phyloP scores from a whole-genome alignment of 2,329 filamentous ascomycete genomes.

The Plectosphaerella plurivora region DNA sequence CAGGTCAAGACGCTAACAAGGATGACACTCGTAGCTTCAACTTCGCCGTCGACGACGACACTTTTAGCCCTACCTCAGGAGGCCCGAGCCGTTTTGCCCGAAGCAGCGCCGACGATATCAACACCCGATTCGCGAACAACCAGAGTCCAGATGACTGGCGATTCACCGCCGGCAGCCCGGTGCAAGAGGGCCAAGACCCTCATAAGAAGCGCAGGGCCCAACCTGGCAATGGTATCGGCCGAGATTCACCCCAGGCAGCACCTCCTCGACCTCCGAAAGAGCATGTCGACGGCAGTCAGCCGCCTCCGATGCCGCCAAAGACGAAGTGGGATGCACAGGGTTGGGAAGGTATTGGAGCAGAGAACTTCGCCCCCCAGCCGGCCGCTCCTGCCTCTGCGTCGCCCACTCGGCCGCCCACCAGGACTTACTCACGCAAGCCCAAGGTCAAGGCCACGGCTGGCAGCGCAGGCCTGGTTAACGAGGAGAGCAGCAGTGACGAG shows the following conservation, averaged over 20 bases:
- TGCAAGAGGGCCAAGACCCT: slow-evolving; percentile 16
- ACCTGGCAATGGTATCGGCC: slow-evolving; percentile 33
- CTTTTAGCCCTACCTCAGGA: slow-evolving; percentile 29
- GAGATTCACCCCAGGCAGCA: slow-evolving; percentile 28
- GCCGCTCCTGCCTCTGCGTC: slow-evolving; percentile 33
- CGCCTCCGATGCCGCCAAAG: slow-evolving; percentile 9
- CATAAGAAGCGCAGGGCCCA: slow-evolving; percentile 29
- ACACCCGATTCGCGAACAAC: slow-evolving; percentile 53
- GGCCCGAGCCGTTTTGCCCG: slow-evolving; percentile 37
- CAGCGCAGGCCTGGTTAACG: slow-evolving; percentile 38
- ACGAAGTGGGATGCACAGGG: slow-evolving; percentile 44
- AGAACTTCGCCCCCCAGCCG: slow-evolving; percentile 48
- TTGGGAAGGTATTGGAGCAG: slow-evolving; percentile 49
- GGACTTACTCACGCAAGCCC: slow-evolving; percentile 52
- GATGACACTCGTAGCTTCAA: slow-evolving; percentile 41
- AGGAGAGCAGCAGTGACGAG: slow-evolving; percentile 41
- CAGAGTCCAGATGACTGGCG: slow-evolving; percentile 41
- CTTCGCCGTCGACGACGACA: slow-evolving; percentile 39
- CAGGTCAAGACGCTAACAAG: slow-evolving; percentile 26
- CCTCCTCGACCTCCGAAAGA: slow-evolving; percentile 2
- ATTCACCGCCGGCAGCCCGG: slow-evolving; percentile 45
- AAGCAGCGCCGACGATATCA: slow-evolving; percentile 55
- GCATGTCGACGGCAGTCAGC: background rate
- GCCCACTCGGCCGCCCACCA: slow-evolving; percentile 33
- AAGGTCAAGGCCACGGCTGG: slow-evolving; percentile 50